Base-by-base conservation (phyloP, 164 flowering plant species). In the Chimonanthus praecox region DNA sequence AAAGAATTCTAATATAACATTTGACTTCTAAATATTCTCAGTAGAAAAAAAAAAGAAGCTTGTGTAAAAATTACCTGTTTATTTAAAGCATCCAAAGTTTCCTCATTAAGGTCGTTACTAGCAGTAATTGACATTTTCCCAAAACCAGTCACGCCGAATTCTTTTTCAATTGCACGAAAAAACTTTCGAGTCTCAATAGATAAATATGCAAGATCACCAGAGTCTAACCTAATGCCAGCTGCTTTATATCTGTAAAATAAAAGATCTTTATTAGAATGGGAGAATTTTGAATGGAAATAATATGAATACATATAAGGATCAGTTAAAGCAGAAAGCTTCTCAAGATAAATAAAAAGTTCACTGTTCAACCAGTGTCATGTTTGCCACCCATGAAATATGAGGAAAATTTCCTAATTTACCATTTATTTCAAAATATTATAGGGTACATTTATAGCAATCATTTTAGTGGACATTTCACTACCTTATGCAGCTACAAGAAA, bases 21-120 rank as follows among this genome's bases (percentile, higher is more conserved):
- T 18, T 10, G 8, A 20, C 21, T 33, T 33, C 2, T 33, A 46
- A 58, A 61, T 58, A 21, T 45, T 47, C n/a, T 7, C 21, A 44
- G 15, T 49, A 54, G 11, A 3, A 2, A 10, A 3, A 54, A 54
- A 15, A 54, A 54, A 54, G 60, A 54, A 54, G 60, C 33, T 33
- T 33, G 33, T 21, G 13, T 50, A 63, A 58, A 47, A 58, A 45
- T 72, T 80, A 94, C 99, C 97, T 94, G 99, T 79, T 96, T 96
- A 86, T 94, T 96, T 72, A 96, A 80, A 74, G 97, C 97, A 87
- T 96, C 99, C 79, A 96, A 74, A 44, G 99, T 96, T 85, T 94
- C 99, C 83, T 96, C 99, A 80, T 92, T 96, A 71, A 96, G 94
- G 82, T 96, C 99, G 84, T 96, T 96, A 80, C 99, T 96, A 60